phyloP scores from a whole-genome alignment of 148 eudicot species.

The Rhododendron ferrugineum region DNA sequence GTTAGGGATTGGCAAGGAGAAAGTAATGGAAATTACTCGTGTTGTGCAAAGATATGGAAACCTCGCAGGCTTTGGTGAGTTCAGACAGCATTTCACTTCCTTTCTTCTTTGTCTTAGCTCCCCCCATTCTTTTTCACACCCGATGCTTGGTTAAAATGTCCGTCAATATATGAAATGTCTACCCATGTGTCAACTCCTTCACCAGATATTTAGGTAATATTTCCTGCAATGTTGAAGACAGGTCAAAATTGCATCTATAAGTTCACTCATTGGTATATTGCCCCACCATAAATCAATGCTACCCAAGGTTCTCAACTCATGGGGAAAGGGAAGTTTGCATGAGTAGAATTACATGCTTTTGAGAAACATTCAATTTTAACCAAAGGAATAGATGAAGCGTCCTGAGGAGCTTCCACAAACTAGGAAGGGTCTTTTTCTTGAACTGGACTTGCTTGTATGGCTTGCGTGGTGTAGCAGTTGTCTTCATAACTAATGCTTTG shows the following conservation, averaged over 20 bases:
- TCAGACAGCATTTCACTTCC: not conserved
- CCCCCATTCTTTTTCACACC: not conserved
- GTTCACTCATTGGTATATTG: not conserved
- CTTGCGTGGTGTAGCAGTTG: not conserved
- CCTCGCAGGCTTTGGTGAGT: constrained; percentile 83
- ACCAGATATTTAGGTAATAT: not conserved
- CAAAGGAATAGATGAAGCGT: not conserved
- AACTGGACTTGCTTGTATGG: not conserved
- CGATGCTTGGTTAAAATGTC: not conserved
- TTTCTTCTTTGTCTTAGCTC: not conserved
- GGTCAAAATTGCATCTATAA: not conserved
- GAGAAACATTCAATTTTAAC: not conserved
- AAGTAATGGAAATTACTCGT: constrained; percentile 38
- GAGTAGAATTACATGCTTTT: not conserved
- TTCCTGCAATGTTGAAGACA: not conserved
- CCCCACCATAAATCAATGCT: not conserved
- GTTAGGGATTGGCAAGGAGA: constrained; percentile 79
- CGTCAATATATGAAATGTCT: not conserved
- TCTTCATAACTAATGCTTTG: not conserved
- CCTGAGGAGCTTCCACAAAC: not conserved
- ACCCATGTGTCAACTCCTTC: not conserved
- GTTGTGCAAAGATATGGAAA: constrained; percentile 75
- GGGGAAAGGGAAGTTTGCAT: not conserved
- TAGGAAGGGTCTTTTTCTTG: not conserved
- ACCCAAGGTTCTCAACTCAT: not conserved